These are phyloP conservation scores for Podila minutissima DNA, from an alignment of 192 early-diverging fungal species.

Conservation along the genomic window DNA sequence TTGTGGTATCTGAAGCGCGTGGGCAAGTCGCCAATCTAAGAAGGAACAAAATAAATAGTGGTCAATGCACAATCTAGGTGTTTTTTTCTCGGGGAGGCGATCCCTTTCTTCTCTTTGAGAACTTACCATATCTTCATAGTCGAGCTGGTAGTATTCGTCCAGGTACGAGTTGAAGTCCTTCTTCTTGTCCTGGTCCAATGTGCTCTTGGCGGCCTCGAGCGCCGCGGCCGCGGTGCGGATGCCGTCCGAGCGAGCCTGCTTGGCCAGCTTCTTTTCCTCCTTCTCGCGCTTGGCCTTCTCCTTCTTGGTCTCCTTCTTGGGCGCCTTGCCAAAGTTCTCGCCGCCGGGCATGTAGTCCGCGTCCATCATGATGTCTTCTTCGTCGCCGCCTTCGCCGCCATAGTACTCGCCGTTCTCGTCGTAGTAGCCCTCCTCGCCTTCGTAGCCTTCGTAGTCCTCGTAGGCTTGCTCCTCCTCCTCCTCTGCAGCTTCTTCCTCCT, in stretches of 20 bases:
- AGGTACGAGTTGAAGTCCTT: conserved; percentile 75
- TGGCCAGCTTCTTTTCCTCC: conserved; percentile 44
- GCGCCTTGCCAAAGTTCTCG: conserved; percentile 58
- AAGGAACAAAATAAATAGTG: conserved; percentile 5
- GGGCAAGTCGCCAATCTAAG: conserved; percentile 76
- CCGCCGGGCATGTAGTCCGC: conserved; percentile 88
- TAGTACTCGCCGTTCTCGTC: conserved; percentile 53
- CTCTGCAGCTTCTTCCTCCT: conserved; percentile 47
- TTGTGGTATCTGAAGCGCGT: conserved; percentile 95
- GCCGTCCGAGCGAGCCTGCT: conserved; percentile 40
- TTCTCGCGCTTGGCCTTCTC: conserved; percentile 45
- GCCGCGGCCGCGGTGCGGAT: conserved; percentile 23
- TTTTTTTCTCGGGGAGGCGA: no score
- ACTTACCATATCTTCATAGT: conserved; percentile 90
- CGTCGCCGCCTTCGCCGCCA: conserved; percentile 55
- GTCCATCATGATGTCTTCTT: conserved; percentile 90
- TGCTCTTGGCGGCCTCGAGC: conserved; percentile 25
- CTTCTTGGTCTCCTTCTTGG: conserved; percentile 57
- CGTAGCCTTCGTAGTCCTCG: conserved; percentile 26
- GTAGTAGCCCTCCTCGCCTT: conserved; percentile 55
- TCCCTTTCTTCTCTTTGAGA: no score
- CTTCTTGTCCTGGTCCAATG: conserved; percentile 43
- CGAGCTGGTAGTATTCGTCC: conserved; percentile 92
- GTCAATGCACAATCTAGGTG: not conserved
- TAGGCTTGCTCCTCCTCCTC: conserved; percentile 38